These are phyloP conservation scores for Scheffersomyces lignicola DNA, from an alignment of 1,139 yeast genomes.

Conservation along the genomic window DNA sequence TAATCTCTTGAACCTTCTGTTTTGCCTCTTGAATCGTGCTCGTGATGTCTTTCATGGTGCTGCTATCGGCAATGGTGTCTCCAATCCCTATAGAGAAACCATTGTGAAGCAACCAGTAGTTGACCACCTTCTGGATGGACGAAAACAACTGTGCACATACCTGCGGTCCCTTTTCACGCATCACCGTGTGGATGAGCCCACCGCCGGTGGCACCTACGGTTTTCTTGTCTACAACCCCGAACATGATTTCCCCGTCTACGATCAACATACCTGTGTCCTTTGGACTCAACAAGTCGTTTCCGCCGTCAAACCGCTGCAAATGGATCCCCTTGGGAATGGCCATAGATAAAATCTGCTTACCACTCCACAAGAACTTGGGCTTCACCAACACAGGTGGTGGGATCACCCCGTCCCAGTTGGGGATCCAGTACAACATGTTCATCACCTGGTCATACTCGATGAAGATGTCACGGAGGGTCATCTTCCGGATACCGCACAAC, in stretches of 20 bases:
- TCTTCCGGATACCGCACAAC: slow-evolving; percentile 92
- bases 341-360: slow-evolving; percentile 90
- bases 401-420: slow-evolving; percentile 97
- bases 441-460: slow-evolving; percentile 91
- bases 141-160: slow-evolving; percentile 90
- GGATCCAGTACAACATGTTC: slow-evolving; percentile 97
- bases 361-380: slow-evolving; percentile 97
- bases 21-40: slow-evolving; percentile 92
- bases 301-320: slow-evolving; percentile 89
- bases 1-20: slow-evolving; percentile 88
- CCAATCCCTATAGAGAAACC: slow-evolving; percentile 99
- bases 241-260: slow-evolving; percentile 89
- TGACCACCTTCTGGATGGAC: slow-evolving; percentile 90
- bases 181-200: slow-evolving; percentile 94
- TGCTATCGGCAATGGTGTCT: slow-evolving; percentile 98
- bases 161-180: slow-evolving; percentile 95
- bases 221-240: slow-evolving; percentile 96
- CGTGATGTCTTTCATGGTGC: slow-evolving; percentile 90
- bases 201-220: slow-evolving; percentile 99
- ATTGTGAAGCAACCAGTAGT: slow-evolving; percentile 93
- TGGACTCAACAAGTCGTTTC: slow-evolving; percentile 79
- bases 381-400: slow-evolving; percentile 95
- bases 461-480: slow-evolving; percentile 88
- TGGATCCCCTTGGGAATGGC: slow-evolving; percentile 96
- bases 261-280: slow-evolving; percentile 91